Evolutionary conservation across 768 basidiomycete genomes (phyloP).

Genomic region (Boletus pseudopeckii): DNA sequence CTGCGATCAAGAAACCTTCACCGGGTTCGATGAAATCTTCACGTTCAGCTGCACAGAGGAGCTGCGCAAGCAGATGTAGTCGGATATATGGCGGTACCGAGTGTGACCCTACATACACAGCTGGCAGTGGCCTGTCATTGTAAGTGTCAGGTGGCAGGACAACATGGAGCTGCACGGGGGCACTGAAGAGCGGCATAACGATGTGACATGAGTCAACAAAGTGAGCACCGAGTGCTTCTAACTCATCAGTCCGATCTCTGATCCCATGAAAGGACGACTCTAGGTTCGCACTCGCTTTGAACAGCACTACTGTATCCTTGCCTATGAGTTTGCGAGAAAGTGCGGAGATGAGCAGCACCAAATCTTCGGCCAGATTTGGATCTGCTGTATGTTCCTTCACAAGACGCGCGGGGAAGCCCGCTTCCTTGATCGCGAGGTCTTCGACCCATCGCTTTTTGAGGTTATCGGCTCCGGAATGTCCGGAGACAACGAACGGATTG

Average conservation of each 20-base stretch:
- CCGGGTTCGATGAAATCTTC: constrained; percentile 58
- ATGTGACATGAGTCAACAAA: constrained; percentile 45
- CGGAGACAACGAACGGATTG: constrained; percentile 63
- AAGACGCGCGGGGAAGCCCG: constrained; percentile 72
- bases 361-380: constrained; percentile 39
- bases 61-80: constrained; percentile 68
- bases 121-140: constrained; percentile 48
- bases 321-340: constrained; percentile 58
- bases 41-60: constrained; percentile 55
- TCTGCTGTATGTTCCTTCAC: constrained; percentile 55
- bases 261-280: constrained; percentile 9
- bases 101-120: constrained; percentile 72
- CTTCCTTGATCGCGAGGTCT: constrained; percentile 77
- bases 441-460: constrained; percentile 76
- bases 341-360: constrained; percentile 52
- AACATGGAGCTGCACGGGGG: constrained; percentile 64
- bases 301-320: constrained; percentile 26
- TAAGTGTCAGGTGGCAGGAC: constrained; percentile 43
- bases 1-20: constrained; percentile 69
- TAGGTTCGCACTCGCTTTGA: constrained; percentile 35
- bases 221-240: constrained; percentile 54
- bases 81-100: constrained; percentile 77
- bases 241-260: constrained; percentile 36
- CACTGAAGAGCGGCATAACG: constrained; percentile 61
- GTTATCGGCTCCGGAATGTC: constrained; percentile 58